Base-by-base conservation (phyloP, 176 grass and related monocot species). In the Aegilops speltoides region DNA sequence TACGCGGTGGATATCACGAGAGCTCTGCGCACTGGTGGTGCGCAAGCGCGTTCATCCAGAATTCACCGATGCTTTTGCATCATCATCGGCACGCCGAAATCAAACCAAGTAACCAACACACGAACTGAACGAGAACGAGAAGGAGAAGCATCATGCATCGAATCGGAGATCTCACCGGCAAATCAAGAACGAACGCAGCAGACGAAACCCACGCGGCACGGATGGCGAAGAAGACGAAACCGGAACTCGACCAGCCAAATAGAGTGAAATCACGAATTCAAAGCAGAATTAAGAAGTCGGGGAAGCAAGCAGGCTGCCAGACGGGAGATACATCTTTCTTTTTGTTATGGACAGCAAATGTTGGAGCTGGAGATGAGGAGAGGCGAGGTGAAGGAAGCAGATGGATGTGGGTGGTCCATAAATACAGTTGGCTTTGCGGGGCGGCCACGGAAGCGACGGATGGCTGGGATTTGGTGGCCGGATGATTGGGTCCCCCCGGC, bases 51-150 rank as follows among this genome's bases (percentile, higher is more conserved):
- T 76, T 82, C 83, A 86, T 89, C 70, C 78, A 89, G 78, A 89
- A 82, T 86, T 89, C 88, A 89, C 88, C 83, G n/a, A 71, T 48
- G 74, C 79, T 52, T 78, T 52, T 38, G 7, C 19, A 85, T 68
- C 82, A 68, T 86, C 83, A 86, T 8, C 4, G 46, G 88, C 88
- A 83, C 52, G 46, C 17, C n/a, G 25, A 5, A 66, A 22, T 2
- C 14, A 24, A 52, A 19, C 6, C 29, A 31, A 31, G 29, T 31
- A 31, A 31, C 29, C 1, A 26, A 8, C 22, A n/a, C 9, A 37
- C 3, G 17, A 22, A 38, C 34, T 38, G 33, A 1, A 1, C 19
- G 9, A 37, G 2, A 19, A 22, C 22, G 33, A 11, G n/a, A 71
- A 71, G 9, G 38, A 40, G 2, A 31, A 31, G 66, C 8, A 16